Evolutionary conservation across 169 alveolate genomes (phyloP), one percentile per base, ranked within the genome.

Genomic region (Cryptosporidium parvum): DNA sequence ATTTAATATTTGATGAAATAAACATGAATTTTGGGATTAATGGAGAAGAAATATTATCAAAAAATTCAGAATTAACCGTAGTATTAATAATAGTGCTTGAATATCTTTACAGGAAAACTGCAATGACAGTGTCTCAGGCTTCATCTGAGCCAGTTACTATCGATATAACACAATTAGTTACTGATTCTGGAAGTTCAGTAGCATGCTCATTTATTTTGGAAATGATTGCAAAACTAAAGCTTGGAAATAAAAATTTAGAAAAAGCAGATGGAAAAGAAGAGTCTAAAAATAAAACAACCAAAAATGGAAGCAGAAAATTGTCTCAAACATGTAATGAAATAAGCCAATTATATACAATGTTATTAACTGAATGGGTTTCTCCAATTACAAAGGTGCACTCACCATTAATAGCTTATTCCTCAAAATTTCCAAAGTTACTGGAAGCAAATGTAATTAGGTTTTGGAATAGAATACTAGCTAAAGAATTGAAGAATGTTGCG

Each of bases 331-430:
- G 4, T 14, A n/a, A 18, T 18, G 16, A 44, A 70, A 44, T 70
- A 35, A 31, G 31, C n/a, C 21, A 80, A 65, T 42, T 80, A 23
- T 48, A 61, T 29, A 9, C 35, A 16, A 62, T 80, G 75, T 23
- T 80, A 4, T 42, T 80, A 61, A 80, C 69, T 9, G 89, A 80
- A 39, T 80, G 89, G 89, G 10, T 65, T 62, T 80, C 75, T 10
- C 89, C 89, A n/a, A 67, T 80, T 37, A 80, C 89, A 42, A 80
- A 59, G 48, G 48, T 62, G 37, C 65, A 62, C 42, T 62, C 89
- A 18, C 33, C 89, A 26, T 67, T 80, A 29, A 42, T 65, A 26
- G 31, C 89, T 26, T 80, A 80, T 59, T 80, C 89, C 9, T 80
- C 89, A 44, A 80, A 80, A 39, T 65, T 80, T 44, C 89, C 89